Conservation (phyloP, 176 grass and related monocot genomes). For the Leersia perrieri region DNA sequence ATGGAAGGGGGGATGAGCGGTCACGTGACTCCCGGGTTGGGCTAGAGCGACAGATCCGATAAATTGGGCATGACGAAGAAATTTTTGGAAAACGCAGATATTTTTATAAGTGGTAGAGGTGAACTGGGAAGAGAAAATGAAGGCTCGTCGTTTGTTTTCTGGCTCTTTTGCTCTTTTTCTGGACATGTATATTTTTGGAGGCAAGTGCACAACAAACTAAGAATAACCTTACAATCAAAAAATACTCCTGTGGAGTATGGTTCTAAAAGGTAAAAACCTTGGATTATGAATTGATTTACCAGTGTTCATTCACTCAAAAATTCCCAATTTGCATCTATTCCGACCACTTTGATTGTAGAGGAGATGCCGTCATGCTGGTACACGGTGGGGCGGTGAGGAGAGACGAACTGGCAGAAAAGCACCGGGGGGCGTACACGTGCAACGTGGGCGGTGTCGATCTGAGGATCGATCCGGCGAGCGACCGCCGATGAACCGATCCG, state of each 20-base stretch:
- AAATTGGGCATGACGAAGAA: conserved; percentile 28
- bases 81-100: conserved; percentile 36
- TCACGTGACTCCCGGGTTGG: conserved; percentile 20
- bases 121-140: conserved; percentile 20
- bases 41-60: conserved; percentile 35
- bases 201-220: not conserved
- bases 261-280: not conserved
- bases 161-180: not conserved
- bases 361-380: not conserved
- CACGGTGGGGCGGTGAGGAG: not conserved
- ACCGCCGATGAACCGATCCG: not conserved
- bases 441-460: not conserved
- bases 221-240: not conserved
- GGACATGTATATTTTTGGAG: conserved; percentile 33
- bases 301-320: not conserved
- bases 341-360: too few relatives aligned
- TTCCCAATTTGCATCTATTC: not conserved
- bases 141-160: conserved; percentile 19
- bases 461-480: not conserved
- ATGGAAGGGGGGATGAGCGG: not conserved
- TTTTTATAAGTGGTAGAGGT: conserved; percentile 18
- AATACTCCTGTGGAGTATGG: not conserved
- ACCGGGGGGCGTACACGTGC: not conserved
- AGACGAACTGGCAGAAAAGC: not conserved
- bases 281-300: not conserved